Conservation (phyloP, 495 filamentous ascomycete species). For the Aspergillus diversus region DNA sequence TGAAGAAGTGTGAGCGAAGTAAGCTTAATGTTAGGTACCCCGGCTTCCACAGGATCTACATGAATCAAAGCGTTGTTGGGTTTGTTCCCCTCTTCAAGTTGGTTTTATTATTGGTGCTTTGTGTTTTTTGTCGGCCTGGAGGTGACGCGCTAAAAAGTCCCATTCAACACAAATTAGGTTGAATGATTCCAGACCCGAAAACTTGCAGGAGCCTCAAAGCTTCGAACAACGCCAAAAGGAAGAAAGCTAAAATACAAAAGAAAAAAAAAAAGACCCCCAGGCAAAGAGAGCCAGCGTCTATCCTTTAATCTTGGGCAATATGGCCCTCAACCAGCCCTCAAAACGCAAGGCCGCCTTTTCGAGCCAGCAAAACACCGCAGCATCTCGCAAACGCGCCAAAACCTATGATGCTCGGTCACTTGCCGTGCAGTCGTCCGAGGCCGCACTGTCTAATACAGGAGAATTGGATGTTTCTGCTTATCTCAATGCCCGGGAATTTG, state of each 20-base stretch:
- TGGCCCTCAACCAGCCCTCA: constrained; percentile 37
- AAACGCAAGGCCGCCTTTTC: constrained; percentile 39
- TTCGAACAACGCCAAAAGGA: constrained; percentile 2
- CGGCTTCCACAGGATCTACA: constrained; percentile 25
- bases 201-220: not conserved
- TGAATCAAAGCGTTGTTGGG: constrained; percentile 22
- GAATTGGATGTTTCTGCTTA: constrained; percentile 82
- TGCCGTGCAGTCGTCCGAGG: constrained; percentile 69
- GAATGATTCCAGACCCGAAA: constrained; percentile 11
- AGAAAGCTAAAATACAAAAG: constrained; percentile 11
- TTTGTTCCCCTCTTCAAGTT: constrained; percentile 7
- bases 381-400: constrained; percentile 65
- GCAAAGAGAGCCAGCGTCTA: not conserved
- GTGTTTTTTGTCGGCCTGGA: constrained; percentile 28
- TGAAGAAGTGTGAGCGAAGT: constrained; percentile 19
- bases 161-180: constrained; percentile 18
- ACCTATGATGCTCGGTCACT: constrained; percentile 70
- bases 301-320: constrained; percentile 23
- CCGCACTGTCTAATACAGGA: constrained; percentile 72
- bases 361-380: constrained; percentile 28
- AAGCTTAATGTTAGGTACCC: constrained; percentile 27
- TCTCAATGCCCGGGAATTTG: constrained; percentile 78
- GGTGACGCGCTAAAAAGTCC: constrained; percentile 32
- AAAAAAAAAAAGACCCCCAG: constrained; percentile 12
- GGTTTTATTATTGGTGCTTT: constrained; percentile 26